A percentile compares a stretch with the other conserved stretches of the same genome.
Conservation (phyloP, 73 alveolate genomes). For the Paramecium pentaurelia region DNA sequence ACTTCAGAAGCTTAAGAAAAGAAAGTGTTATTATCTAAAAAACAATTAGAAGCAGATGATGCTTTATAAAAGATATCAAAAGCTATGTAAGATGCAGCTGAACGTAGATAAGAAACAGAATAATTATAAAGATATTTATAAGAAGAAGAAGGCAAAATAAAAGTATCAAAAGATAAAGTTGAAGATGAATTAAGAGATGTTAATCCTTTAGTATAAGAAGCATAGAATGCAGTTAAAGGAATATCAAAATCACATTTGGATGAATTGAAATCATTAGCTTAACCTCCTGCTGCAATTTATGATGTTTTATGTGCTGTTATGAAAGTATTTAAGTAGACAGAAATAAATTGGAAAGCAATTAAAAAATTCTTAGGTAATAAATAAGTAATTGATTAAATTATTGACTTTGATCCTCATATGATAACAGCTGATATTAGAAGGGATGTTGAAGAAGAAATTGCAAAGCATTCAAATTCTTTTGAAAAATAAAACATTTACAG, state of each 20-base stretch:
- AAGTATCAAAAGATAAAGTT: conserved; percentile 67
- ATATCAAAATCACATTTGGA: conserved; percentile 85
- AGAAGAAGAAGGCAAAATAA: conserved; percentile 72
- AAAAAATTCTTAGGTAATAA: conserved; percentile 89
- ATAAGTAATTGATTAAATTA: conserved; percentile 82
- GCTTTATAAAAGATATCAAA: conserved; percentile 93
- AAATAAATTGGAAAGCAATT: conserved; percentile 90
- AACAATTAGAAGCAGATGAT: conserved; percentile 95
- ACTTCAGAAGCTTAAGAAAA: conserved; percentile 87
- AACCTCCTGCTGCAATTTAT: conserved; percentile 97
- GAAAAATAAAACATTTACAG: neutral
- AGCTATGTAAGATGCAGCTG: conserved; percentile 94
- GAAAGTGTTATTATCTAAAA: conserved; percentile 76
- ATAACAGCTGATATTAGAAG: conserved; percentile 80
- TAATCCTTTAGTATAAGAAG: conserved; percentile 91
- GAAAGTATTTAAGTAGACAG: conserved; percentile 88
- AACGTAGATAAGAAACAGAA: conserved; percentile 79
- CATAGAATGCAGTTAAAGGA: conserved; percentile 88
- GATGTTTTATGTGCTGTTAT: conserved; percentile 95
- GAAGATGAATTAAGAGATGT: conserved; percentile 85
- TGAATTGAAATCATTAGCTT: conserved; percentile 84
- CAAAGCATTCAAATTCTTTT: conserved; percentile 74
- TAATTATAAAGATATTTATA: conserved; percentile 64
- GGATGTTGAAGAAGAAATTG: conserved; percentile 79
- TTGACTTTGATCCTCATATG: conserved; percentile 91